Base-by-base conservation (phyloP, 139 green algal genomes). In the Zygnema circumcarinatum region DNA sequence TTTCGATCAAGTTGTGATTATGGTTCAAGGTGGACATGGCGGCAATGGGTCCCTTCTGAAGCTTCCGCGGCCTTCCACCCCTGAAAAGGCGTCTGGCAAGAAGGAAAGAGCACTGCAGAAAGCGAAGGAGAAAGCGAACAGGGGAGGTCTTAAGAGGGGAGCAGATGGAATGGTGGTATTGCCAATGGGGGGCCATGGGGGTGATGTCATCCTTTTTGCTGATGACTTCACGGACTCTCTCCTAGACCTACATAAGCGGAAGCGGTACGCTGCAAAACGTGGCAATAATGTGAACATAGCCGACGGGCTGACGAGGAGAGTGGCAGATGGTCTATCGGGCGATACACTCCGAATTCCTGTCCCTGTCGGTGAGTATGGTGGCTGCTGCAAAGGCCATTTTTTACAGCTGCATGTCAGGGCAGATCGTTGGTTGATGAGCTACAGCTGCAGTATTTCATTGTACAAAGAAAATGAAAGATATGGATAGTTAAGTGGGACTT, bases 281-380 rank as follows among this genome's bases (percentile, higher is more conserved):
- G 84, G 84, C 16, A 67, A 67, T 2, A 89, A 89, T 89, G 84
- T 89, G 76, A 79, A 89, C 22, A 36, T 67, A n/a, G 79, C 35
- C n/a, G 78, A 62, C 1, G 84, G 84, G 0, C 52, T 87, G 16
- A 36, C 31, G 1, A 73, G 84, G 1, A 11, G 79, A 22, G 38
- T 38, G 16, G 31, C 79, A 0, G 84, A 89, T 32, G 83, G 83
- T n/a, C 7, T 88, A 11, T 38, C n/a, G 1, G 76, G 39, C 1
- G 38, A 76, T 80, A 25, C 38, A 25, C 79, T 89, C n/a, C 38
- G 84, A 32, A 88, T 89, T 41, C 80, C 11, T 67, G 84, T 89
- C 1, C 84, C 84, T 88, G 84, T 89, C 35, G 76, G 84, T 89
- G 54, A 39, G 72, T 87, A 80, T 42, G 1, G n/a, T 80, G 73